phyloP scores from a whole-genome alignment of 495 filamentous ascomycete genomes.

The Aspergillus mulundensis region DNA sequence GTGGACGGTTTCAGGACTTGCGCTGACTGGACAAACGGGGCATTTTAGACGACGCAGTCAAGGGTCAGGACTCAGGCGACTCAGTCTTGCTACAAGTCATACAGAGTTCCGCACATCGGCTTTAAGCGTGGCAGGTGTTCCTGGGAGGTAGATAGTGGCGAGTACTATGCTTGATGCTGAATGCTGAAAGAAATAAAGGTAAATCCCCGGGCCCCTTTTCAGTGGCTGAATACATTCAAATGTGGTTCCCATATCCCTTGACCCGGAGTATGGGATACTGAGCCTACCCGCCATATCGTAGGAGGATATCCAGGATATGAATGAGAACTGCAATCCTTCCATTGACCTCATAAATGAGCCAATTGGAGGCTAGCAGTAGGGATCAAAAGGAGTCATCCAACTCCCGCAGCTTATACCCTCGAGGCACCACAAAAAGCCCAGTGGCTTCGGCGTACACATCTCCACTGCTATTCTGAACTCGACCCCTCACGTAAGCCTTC shows the following conservation, averaged over 20 bases:
- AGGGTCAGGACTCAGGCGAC: background rate
- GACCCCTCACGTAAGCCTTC: conserved; percentile 57
- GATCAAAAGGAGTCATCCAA: conserved; percentile 43
- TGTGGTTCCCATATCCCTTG: background rate
- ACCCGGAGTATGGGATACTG: background rate
- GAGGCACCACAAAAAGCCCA: conserved; percentile 62
- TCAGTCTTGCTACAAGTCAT: background rate
- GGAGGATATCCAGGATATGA: no score
- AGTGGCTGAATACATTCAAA: background rate
- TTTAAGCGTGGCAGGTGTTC: background rate
- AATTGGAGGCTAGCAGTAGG: background rate
- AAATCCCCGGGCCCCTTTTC: background rate
- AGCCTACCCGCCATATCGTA: no score
- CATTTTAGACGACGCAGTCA: conserved; percentile 4
- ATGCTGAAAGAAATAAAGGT: no score
- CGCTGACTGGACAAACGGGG: background rate
- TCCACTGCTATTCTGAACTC: conserved; percentile 51
- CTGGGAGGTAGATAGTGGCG: background rate
- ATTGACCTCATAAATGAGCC: background rate
- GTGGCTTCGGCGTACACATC: conserved; percentile 51
- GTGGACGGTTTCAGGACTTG: background rate
- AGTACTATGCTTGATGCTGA: background rate
- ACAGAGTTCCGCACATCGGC: background rate
- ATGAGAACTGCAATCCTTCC: no score
- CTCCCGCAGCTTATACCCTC: conserved; percentile 41